Percentiles rank a stretch among this genome's conserved stretches.
phyloP scores from a whole-genome alignment of 306 rosid genomes.

The Clitoria ternatea region DNA sequence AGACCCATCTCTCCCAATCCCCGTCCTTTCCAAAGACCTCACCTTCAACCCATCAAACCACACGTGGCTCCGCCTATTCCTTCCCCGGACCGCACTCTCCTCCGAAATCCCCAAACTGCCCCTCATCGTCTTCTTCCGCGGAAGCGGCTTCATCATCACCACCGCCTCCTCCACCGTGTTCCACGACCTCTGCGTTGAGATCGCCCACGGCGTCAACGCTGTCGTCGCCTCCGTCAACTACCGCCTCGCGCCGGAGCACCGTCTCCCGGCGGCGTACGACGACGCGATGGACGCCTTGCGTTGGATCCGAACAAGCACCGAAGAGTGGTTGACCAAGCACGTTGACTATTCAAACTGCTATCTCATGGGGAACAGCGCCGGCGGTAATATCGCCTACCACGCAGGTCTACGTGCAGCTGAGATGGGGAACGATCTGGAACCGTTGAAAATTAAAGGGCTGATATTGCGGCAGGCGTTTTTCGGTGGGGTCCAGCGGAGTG shows the following conservation, averaged over 20 bases:
- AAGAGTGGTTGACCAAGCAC: slow-evolving; percentile 27
- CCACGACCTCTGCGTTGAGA: slow-evolving; percentile 21
- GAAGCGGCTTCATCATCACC: slow-evolving; percentile 26
- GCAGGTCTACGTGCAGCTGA: slow-evolving; percentile 29
- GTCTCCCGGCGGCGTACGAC: slow-evolving; percentile 39
- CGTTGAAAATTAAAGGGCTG: slow-evolving; percentile 34
- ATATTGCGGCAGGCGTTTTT: slow-evolving; percentile 38
- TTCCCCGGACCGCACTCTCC: slow-evolving; percentile 19
- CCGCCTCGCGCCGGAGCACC: slow-evolving; percentile 43
- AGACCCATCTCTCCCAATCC: slow-evolving; percentile 5
- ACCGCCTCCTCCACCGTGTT: slow-evolving; percentile 17
- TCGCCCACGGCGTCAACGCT: slow-evolving; percentile 2
- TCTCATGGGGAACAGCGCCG: slow-evolving; percentile 43
- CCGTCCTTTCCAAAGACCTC: slow-evolving; percentile 42
- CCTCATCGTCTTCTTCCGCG: slow-evolving; percentile 35
- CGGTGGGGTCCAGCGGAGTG: slow-evolving; percentile 34
- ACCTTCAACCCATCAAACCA: slow-evolving; percentile 34
- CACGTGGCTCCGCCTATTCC: slow-evolving; percentile 35
- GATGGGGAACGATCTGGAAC: background rate
- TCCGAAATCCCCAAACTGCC: slow-evolving; percentile 28
- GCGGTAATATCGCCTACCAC: slow-evolving; percentile 34
- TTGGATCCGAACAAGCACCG: slow-evolving; percentile 17
- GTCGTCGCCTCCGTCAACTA: slow-evolving; percentile 38
- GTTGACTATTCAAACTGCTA: slow-evolving; percentile 36
- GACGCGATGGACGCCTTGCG: slow-evolving; percentile 38